phyloP scores from a whole-genome alignment of 345 rosid species.

The Geranium rotundifolium region DNA sequence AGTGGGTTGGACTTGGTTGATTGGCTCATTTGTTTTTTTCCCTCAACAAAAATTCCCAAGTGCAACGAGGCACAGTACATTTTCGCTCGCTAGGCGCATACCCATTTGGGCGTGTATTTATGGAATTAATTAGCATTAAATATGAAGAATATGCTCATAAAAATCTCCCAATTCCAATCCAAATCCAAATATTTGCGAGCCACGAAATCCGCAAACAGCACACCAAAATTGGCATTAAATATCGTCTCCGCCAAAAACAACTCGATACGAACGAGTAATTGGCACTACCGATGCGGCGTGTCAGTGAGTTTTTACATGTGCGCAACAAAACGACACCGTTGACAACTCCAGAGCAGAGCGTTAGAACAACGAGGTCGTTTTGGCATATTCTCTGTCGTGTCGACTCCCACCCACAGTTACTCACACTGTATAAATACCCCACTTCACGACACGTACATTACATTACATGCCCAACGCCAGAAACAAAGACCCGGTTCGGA shows the following conservation, averaged over 20 bases:
- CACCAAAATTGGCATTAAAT: background rate
- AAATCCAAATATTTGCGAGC: background rate
- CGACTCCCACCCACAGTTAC: background rate
- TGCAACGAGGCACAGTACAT: background rate
- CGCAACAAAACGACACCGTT: background rate
- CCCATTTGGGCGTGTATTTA: background rate
- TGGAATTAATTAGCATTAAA: background rate
- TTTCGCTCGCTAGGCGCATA: background rate
- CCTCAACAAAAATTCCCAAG: background rate
- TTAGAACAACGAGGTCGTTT: background rate
- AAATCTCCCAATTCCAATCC: background rate
- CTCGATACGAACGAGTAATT: background rate
- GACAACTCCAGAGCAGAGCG: background rate
- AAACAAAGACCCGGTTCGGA: background rate
- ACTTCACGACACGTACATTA: background rate
- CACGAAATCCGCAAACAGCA: background rate
- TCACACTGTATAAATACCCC: background rate
- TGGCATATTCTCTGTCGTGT: background rate
- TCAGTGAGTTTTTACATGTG: background rate
- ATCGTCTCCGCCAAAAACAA: background rate
- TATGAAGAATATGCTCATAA: background rate
- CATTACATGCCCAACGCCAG: background rate
- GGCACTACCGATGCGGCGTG: background rate
- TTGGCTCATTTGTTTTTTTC: background rate
- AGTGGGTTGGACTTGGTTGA: background rate